phyloP scores from a whole-genome alignment of 1,139 yeast genomes.

The Scheffersomyces cryptocercus region DNA sequence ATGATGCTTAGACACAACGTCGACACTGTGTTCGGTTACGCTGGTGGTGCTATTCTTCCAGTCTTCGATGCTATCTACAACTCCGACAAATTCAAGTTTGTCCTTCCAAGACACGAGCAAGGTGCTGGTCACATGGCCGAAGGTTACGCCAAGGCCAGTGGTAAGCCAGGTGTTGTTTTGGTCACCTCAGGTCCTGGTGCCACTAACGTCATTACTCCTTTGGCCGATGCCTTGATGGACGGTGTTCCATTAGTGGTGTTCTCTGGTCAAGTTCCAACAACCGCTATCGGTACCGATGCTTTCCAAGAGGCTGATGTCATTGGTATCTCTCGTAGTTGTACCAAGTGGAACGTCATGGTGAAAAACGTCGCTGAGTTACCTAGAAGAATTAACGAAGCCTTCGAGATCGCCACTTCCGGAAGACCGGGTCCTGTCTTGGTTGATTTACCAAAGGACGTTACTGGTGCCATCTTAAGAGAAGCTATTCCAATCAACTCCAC shows the following conservation, averaged over 20 bases:
- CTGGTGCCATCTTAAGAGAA: conserved; percentile 83
- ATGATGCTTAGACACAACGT: conserved; percentile 97
- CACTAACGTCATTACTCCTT: conserved; percentile 93
- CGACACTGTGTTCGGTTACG: conserved; percentile 92
- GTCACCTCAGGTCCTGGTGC: conserved; percentile 99
- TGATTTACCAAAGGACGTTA: conserved; percentile 96
- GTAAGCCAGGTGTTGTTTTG: conserved; percentile 97
- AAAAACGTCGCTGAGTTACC: conserved; percentile 93
- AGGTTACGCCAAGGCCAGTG: conserved; percentile 94
- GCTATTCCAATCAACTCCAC: conserved; percentile 87
- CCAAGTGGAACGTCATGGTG: conserved; percentile 99
- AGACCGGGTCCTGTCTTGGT: conserved; percentile 99
- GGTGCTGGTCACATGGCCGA: conserved; percentile 99
- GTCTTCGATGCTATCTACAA: conserved; percentile 96
- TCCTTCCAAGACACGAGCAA: conserved; percentile 95
- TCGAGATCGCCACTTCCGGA: conserved; percentile 93
- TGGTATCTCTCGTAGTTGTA: conserved; percentile 95
- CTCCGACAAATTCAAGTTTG: conserved; percentile 84
- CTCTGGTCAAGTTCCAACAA: conserved; percentile 95
- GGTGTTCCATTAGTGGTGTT: conserved; percentile 98
- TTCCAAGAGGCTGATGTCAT: conserved; percentile 99
- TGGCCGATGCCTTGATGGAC: conserved; percentile 97
- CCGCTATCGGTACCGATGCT: conserved; percentile 96
- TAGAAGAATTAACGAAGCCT: conserved; percentile 93
- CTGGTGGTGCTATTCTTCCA: conserved; percentile 98